Conservation (phyloP, 2,329 filamentous ascomycete species). For the Ceratocystis smalleyi region DNA sequence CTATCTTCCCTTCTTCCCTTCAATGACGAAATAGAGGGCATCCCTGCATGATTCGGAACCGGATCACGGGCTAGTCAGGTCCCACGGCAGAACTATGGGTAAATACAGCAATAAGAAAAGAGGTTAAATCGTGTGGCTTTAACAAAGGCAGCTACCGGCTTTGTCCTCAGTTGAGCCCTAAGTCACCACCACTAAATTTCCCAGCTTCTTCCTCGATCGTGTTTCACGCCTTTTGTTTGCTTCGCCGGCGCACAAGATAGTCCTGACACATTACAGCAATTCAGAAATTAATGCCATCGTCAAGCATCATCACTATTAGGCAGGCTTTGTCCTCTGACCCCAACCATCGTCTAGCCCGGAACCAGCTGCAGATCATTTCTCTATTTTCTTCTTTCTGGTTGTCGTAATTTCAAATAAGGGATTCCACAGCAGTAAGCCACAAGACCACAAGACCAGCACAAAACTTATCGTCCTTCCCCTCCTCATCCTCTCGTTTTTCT, state of each 20-base stretch:
- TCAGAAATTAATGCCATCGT: background rate
- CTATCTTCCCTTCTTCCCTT: background rate
- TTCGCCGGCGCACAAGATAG: background rate
- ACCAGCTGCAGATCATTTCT: background rate
- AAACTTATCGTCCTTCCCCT: background rate
- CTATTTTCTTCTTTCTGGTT: background rate
- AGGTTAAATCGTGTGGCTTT: too few species aligned
- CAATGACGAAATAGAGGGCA: background rate
- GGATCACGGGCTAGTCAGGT: background rate
- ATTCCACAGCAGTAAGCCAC: background rate
- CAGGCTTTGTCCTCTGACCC: background rate
- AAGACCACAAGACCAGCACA: background rate
- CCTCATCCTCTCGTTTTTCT: background rate
- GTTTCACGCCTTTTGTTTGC: background rate
- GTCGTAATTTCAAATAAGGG: constrained; percentile 1
- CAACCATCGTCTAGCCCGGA: background rate
- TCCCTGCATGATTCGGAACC: background rate
- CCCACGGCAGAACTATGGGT: background rate
- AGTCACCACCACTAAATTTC: background rate
- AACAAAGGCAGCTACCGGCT: too few species aligned
- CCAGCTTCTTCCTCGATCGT: background rate
- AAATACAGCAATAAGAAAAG: background rate
- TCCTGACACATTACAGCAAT: background rate
- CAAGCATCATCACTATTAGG: background rate
- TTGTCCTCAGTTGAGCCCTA: background rate